Percentiles rank a stretch among this genome's conserved stretches.
phyloP scores from a whole-genome alignment of 257 asterid genomes.

The Penstemon davidsonii region DNA sequence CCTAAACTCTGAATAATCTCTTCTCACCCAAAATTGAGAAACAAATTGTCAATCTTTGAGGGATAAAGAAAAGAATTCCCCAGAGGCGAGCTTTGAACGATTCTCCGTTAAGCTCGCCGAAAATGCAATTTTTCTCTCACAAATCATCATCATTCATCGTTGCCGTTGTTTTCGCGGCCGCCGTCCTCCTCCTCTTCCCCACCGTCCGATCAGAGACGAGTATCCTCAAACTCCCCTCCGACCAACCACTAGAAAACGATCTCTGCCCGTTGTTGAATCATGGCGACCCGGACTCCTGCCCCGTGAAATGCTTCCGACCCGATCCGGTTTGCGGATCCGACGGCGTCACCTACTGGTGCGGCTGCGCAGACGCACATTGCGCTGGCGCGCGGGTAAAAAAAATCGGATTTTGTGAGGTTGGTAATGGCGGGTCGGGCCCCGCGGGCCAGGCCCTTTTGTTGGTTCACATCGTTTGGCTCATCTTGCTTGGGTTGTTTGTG shows the following conservation, averaged over 20 bases:
- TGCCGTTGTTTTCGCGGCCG: constrained; percentile 33
- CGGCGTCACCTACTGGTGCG: constrained; percentile 95
- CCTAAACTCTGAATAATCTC: too few relatives aligned
- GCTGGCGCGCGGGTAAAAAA: constrained; percentile 72
- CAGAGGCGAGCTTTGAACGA: neutral
- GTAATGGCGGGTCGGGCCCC: constrained; percentile 74
- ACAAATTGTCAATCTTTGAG: too few relatives aligned
- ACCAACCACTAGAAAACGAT: constrained; percentile 31
- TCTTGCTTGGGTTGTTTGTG: constrained; percentile 72
- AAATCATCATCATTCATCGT: constrained; percentile 31
- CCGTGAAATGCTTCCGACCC: constrained; percentile 83
- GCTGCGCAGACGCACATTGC: constrained; percentile 91
- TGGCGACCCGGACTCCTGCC: constrained; percentile 46
- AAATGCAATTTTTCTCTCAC: constrained; percentile 36
- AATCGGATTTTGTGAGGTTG: constrained; percentile 72
- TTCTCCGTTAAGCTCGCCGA: constrained; percentile 34
- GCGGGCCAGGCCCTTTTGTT: constrained; percentile 87
- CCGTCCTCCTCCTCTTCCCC: constrained; percentile 36
- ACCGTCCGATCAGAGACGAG: constrained; percentile 48
- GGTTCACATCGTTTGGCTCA: constrained; percentile 89
- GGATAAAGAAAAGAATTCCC: too few relatives aligned
- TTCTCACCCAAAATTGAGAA: too few relatives aligned
- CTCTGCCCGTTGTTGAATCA: constrained; percentile 41
- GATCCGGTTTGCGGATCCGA: constrained; percentile 93
- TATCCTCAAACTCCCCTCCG: constrained; percentile 53